Conservation (phyloP, 73 alveolate species). For the Stentor roeselii region DNA sequence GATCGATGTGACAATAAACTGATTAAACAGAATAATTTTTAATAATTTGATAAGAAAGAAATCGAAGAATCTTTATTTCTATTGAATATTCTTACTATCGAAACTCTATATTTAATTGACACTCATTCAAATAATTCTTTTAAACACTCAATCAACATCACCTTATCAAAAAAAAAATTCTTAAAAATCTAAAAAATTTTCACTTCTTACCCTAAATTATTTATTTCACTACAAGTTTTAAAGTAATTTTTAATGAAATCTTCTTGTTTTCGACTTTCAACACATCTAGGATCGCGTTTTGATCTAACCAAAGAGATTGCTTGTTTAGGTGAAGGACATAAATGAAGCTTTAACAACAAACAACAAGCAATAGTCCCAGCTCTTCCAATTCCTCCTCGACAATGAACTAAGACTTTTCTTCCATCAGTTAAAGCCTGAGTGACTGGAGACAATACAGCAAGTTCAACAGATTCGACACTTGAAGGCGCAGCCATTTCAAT, state of each 20-base stretch:
- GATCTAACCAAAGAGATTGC: constrained; percentile 37
- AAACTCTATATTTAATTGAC: too few relatives aligned
- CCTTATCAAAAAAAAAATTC: too few relatives aligned
- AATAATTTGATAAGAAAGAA: too few relatives aligned
- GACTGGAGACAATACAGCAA: constrained; percentile 30
- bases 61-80: too few relatives aligned
- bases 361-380: constrained; percentile 68
- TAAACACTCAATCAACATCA: too few relatives aligned
- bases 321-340: neutral
- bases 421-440: constrained; percentile 30
- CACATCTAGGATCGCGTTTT: constrained; percentile 55
- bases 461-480: constrained; percentile 11
- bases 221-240: too few relatives aligned
- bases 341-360: constrained; percentile 28
- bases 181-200: too few relatives aligned
- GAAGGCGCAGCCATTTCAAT: constrained; percentile 69
- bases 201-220: too few relatives aligned
- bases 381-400: constrained; percentile 80
- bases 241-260: constrained; percentile 30
- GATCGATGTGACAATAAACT: too few relatives aligned
- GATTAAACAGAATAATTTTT: too few relatives aligned
- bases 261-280: constrained; percentile 64
- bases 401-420: constrained; percentile 47
- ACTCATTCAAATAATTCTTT: too few relatives aligned
- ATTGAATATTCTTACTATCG: too few relatives aligned